phyloP scores from a whole-genome alignment of 148 eudicot genomes.

The Hydrangea macrophylla region DNA sequence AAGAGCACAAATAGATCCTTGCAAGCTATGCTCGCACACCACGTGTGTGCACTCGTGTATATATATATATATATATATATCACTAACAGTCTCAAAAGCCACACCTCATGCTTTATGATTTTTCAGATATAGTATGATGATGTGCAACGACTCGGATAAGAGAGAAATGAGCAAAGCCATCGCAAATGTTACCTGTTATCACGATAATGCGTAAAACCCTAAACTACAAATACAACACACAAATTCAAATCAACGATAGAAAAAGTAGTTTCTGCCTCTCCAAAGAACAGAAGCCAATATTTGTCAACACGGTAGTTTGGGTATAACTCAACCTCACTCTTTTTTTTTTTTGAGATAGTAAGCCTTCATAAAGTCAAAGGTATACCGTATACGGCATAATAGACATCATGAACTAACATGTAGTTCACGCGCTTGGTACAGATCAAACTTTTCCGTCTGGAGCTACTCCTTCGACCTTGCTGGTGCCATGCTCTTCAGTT shows the following conservation, averaged over 20 bases:
- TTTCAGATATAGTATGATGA: neutral
- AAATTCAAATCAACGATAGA: constrained; percentile 3
- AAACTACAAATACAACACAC: constrained; percentile 12
- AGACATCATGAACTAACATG: neutral
- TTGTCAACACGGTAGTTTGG: neutral
- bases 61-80: too few relatives aligned
- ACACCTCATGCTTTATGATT: neutral
- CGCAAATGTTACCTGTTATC: neutral
- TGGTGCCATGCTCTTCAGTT: constrained; percentile 4
- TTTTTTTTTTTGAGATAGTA: neutral
- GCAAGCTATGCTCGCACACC: too few relatives aligned
- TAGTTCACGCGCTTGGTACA: constrained; percentile 20
- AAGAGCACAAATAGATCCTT: neutral
- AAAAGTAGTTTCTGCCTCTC: neutral
- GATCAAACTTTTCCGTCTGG: constrained; percentile 21
- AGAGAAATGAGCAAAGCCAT: neutral
- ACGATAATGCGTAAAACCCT: neutral
- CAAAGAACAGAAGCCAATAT: neutral
- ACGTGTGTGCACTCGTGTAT: too few relatives aligned
- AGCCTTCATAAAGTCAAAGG: neutral
- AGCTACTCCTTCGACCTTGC: constrained; percentile 13
- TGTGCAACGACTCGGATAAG: neutral
- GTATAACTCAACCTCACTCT: constrained; percentile 1
- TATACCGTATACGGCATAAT: neutral
- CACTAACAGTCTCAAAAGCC: too few relatives aligned